Evolutionary conservation across 192 early-diverging fungal species (phyloP).

Genomic region (Backusella australiensis): DNA sequence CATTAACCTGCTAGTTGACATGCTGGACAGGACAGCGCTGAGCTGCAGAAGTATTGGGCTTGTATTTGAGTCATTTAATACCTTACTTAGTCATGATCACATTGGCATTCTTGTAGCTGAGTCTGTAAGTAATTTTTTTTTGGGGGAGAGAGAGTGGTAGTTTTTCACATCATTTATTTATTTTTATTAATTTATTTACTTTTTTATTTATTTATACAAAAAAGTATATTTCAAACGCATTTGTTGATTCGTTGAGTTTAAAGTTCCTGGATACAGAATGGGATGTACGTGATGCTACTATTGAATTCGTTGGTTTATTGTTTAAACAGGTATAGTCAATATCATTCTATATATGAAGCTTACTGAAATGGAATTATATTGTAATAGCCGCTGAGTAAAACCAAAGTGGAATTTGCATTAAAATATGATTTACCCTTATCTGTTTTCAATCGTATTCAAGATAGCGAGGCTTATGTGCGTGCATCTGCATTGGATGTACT

Average conservation of each 20-base stretch:
- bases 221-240: slow-evolving; percentile 14
- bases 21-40: slow-evolving; percentile 19
- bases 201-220: not conserved
- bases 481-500: slow-evolving; percentile 45
- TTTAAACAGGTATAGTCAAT: slow-evolving; percentile 24
- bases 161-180: not conserved
- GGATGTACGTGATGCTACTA: slow-evolving; percentile 50
- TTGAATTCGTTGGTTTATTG: slow-evolving; percentile 50
- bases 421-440: slow-evolving; percentile 35
- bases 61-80: slow-evolving; percentile 29
- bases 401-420: slow-evolving; percentile 41
- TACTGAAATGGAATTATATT: not conserved
- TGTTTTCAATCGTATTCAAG: slow-evolving; percentile 41
- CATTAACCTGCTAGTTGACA: slow-evolving; percentile 6
- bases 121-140: slow-evolving; percentile 9
- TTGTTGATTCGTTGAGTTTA: slow-evolving; percentile 34
- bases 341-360: not conserved
- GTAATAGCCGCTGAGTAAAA: not conserved
- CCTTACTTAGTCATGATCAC: slow-evolving; percentile 15
- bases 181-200: not conserved
- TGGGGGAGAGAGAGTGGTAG: too few relatives aligned
- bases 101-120: slow-evolving; percentile 11
- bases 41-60: slow-evolving; percentile 24
- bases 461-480: slow-evolving; percentile 53
- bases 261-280: slow-evolving; percentile 48